phyloP scores from a whole-genome alignment of 2,329 filamentous ascomycete genomes.

The Claviceps humidiphila region DNA sequence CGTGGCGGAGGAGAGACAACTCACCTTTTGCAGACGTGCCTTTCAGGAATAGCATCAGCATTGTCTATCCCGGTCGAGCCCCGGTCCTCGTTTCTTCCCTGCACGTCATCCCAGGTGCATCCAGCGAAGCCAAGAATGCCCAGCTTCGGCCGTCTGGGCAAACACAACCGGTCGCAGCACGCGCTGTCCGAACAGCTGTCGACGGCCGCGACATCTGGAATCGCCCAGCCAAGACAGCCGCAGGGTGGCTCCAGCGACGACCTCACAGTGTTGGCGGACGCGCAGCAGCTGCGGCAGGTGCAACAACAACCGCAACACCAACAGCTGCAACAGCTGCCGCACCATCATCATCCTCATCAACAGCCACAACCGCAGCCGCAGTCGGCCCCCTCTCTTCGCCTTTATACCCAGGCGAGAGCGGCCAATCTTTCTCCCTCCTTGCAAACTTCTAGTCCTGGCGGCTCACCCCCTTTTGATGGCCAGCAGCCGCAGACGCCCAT shows the following conservation, averaged over 20 bases:
- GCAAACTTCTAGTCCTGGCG: slow-evolving; percentile 17
- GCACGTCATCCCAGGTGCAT: not conserved
- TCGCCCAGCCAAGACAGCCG: slow-evolving; percentile 19
- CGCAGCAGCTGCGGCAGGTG: slow-evolving; percentile 11
- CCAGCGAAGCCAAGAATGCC: slow-evolving; percentile 27
- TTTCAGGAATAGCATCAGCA: slow-evolving; percentile 4
- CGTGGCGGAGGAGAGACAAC: slow-evolving; percentile 4
- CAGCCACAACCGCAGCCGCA: slow-evolving; percentile 16
- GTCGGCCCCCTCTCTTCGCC: slow-evolving; percentile 14
- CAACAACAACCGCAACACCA: slow-evolving; percentile 13
- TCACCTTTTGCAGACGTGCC: slow-evolving; percentile 7
- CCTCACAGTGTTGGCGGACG: not conserved
- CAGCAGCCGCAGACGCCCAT: slow-evolving; percentile 19
- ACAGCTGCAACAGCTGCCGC: slow-evolving; percentile 7
- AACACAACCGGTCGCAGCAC: slow-evolving; percentile 45
- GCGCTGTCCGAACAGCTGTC: slow-evolving; percentile 34
- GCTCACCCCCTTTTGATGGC: slow-evolving; percentile 18
- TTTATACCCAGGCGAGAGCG: slow-evolving; percentile 17
- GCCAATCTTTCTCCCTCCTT: slow-evolving; percentile 17
- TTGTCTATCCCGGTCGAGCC: not conserved
- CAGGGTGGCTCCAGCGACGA: not conserved
- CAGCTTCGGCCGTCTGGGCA: slow-evolving; percentile 40
- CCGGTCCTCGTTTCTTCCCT: not conserved
- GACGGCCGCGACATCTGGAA: slow-evolving; percentile 16
- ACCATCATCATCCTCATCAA: slow-evolving; percentile 12